These are phyloP conservation scores for Cercospora zeina DNA, from an alignment of 2,329 filamentous ascomycete species.

Conservation along the genomic window DNA sequence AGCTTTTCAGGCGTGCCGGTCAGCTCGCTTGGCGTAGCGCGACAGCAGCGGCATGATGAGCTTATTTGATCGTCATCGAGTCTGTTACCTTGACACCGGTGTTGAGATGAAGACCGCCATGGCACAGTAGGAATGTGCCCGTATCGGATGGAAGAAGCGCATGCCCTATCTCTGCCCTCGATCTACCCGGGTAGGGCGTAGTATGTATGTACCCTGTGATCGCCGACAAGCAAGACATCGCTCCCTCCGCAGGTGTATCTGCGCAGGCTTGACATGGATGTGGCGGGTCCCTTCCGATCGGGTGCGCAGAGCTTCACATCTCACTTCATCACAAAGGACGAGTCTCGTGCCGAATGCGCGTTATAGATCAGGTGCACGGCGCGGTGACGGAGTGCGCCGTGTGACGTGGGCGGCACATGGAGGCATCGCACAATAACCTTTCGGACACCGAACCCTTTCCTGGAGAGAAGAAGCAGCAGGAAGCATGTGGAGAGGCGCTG, in stretches of 20 bases:
- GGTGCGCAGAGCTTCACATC: neutral
- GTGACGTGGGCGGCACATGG: neutral
- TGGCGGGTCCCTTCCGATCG: neutral
- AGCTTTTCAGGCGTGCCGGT: slow-evolving; percentile 1
- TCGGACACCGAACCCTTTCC: neutral
- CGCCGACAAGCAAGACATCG: slow-evolving; percentile 8
- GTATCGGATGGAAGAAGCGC: too few relatives aligned
- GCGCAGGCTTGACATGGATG: slow-evolving; percentile 8
- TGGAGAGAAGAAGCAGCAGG: slow-evolving; percentile 1
- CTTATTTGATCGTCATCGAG: slow-evolving; percentile 6
- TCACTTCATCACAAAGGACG: neutral
- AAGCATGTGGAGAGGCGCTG: slow-evolving; percentile 1
- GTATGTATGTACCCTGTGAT: neutral
- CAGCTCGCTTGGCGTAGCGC: slow-evolving; percentile 1
- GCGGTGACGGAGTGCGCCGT: neutral
- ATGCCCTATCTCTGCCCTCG: neutral
- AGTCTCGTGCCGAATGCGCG: too few relatives aligned
- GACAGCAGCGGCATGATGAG: neutral
- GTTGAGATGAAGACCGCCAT: neutral
- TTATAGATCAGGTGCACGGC: neutral
- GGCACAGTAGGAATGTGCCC: slow-evolving; percentile 1
- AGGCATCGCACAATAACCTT: neutral
- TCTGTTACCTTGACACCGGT: neutral
- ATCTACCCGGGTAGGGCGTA: neutral
- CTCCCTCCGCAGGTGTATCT: slow-evolving; percentile 7